A percentile compares a stretch with the other conserved stretches of the same genome.
Conservation (phyloP, 495 filamentous ascomycete genomes). For the Astrocystis sublimbata region DNA sequence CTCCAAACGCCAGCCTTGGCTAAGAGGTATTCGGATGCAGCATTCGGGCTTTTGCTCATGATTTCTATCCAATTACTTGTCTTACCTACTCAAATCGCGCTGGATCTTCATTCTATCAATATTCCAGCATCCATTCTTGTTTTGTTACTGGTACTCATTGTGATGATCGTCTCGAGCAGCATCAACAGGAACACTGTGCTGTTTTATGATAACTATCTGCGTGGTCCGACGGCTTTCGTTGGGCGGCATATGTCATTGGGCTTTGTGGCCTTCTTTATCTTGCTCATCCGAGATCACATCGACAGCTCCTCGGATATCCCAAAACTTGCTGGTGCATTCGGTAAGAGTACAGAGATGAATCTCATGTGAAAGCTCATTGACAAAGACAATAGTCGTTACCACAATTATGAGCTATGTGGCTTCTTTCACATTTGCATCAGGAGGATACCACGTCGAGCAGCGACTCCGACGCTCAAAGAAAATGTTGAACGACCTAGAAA, state of each 20-base stretch:
- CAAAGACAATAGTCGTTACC: slow-evolving; percentile 24
- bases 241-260: slow-evolving; percentile 53
- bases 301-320: slow-evolving; percentile 33
- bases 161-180: slow-evolving; percentile 23
- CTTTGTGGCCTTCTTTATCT: slow-evolving; percentile 48
- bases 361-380: not conserved
- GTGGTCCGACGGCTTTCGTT: slow-evolving; percentile 41
- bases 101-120: slow-evolving; percentile 29
- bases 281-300: slow-evolving; percentile 43
- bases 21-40: slow-evolving; percentile 30
- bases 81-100: slow-evolving; percentile 24
- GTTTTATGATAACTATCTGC: slow-evolving; percentile 39
- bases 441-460: slow-evolving; percentile 25
- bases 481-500: slow-evolving; percentile 23
- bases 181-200: slow-evolving; percentile 20
- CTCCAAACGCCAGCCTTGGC: slow-evolving; percentile 22
- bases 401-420: slow-evolving; percentile 23
- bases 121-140: slow-evolving; percentile 32
- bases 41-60: slow-evolving; percentile 26
- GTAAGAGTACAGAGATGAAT: slow-evolving; percentile 26
- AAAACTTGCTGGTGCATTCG: slow-evolving; percentile 39
- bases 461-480: slow-evolving; percentile 20
- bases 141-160: slow-evolving; percentile 23
- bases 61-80: slow-evolving; percentile 25
- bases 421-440: slow-evolving; percentile 20